These are phyloP conservation scores for Colletotrichum cuscutae DNA, from an alignment of 2,329 filamentous ascomycete species.

Conservation along the genomic window DNA sequence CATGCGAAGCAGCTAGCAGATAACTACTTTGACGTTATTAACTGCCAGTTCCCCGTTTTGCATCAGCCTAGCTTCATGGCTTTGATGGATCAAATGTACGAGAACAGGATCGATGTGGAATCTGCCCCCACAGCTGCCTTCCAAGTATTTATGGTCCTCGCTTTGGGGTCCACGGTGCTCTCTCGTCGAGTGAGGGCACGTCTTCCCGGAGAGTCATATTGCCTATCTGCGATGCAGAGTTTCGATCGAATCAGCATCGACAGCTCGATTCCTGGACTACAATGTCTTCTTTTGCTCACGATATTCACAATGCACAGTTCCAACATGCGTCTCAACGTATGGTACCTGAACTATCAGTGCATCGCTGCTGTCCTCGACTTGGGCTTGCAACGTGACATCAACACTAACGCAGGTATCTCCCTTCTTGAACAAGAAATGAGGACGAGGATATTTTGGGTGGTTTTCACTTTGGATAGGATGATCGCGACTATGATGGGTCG, in stretches of 20 bases:
- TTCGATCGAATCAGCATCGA: conserved; percentile 59
- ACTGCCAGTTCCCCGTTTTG: conserved; percentile 60
- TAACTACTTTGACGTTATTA: conserved; percentile 60
- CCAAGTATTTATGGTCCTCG: conserved; percentile 64
- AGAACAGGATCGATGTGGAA: conserved; percentile 37
- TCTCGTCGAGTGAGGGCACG: conserved; percentile 54
- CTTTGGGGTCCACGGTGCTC: conserved; percentile 57
- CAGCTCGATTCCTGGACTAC: conserved; percentile 59
- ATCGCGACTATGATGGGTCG: conserved; percentile 67
- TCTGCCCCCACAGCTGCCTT: conserved; percentile 47
- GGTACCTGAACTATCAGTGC: conserved; percentile 67
- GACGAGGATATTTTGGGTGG: conserved; percentile 65
- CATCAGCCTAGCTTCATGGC: conserved; percentile 54
- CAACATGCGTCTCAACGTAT: conserved; percentile 58
- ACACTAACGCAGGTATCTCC: conserved; percentile 53
- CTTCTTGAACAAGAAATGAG: conserved; percentile 63
- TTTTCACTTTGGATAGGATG: conserved; percentile 61
- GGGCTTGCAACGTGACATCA: conserved; percentile 60
- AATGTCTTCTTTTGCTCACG: conserved; percentile 57
- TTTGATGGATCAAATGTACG: conserved; percentile 46
- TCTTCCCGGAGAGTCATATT: conserved; percentile 60
- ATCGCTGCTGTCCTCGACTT: conserved; percentile 61
- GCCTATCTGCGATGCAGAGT: conserved; percentile 56
- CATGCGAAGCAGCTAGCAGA: conserved; percentile 53
- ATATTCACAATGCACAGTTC: conserved; percentile 63